Conservation (phyloP, 78 protist genomes). For the Dictyostelium citrinum region DNA sequence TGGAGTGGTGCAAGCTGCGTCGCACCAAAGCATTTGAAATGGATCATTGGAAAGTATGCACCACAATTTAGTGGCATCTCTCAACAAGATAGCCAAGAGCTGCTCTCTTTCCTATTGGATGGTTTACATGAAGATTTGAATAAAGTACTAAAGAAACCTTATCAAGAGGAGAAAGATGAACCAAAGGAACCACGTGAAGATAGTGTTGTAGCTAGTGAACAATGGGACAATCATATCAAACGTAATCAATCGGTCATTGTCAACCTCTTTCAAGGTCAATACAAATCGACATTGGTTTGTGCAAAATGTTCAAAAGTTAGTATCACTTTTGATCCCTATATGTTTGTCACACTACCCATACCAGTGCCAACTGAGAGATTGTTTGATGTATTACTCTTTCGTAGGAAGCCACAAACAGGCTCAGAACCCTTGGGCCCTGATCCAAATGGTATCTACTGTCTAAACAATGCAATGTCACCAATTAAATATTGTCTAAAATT, state of each 20-base stretch:
- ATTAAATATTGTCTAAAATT: constrained; percentile 31
- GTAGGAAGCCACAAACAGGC: constrained; percentile 9
- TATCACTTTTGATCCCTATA: constrained; percentile 87
- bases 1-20: constrained; percentile 81
- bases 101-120: constrained; percentile 86
- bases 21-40: constrained; percentile 83
- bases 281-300: constrained; percentile 81
- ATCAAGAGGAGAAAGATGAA: constrained; percentile 74
- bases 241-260: constrained; percentile 91
- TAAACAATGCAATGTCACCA: constrained; percentile 67
- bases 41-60: constrained; percentile 83
- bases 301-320: constrained; percentile 58
- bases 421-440: constrained; percentile 35
- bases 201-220: constrained; percentile 74
- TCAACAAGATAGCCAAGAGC: constrained; percentile 95
- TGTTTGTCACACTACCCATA: constrained; percentile 89
- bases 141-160: constrained; percentile 79
- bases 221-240: constrained; percentile 85
- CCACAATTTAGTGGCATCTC: constrained; percentile 87
- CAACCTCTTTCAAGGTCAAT: constrained; percentile 91
- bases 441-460: constrained; percentile 48
- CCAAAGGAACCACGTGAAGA: constrained; percentile 73
- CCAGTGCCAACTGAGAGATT: constrained; percentile 77
- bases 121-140: constrained; percentile 95
- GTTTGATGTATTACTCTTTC: constrained; percentile 47